phyloP scores from a whole-genome alignment of 768 basidiomycete species.

The Amanita polypyramis region DNA sequence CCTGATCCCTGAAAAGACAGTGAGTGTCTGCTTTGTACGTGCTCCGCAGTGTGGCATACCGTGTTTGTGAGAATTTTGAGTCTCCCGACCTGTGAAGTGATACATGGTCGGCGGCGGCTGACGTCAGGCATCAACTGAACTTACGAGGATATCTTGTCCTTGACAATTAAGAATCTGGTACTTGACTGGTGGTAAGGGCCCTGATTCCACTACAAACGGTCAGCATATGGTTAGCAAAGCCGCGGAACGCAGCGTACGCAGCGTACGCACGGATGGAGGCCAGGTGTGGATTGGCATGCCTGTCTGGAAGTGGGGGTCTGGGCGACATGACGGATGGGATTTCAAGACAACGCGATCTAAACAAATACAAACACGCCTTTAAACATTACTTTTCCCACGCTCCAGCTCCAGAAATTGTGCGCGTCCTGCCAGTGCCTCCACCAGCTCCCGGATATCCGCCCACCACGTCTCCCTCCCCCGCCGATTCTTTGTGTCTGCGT shows the following conservation, averaged over 20 bases:
- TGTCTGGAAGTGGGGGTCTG: conserved; percentile 42
- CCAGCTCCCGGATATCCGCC: conserved; percentile 54
- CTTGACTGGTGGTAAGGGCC: conserved; percentile 63
- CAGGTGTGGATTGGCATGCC: conserved; percentile 40
- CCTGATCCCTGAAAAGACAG: conserved; percentile 43
- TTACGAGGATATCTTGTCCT: conserved; percentile 65
- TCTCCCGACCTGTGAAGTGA: conserved; percentile 55
- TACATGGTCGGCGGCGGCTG: conserved; percentile 1
- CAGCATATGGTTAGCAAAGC: conserved; percentile 8
- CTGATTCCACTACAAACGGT: conserved; percentile 21
- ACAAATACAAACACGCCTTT: conserved; percentile 20
- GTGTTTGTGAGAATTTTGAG: conserved; percentile 78
- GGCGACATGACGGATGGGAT: conserved; percentile 19
- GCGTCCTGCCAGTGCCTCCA: conserved; percentile 63
- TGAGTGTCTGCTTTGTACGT: conserved; percentile 5
- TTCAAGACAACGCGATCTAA: conserved; percentile 13
- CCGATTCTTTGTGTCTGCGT: conserved; percentile 88
- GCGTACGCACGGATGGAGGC: conserved; percentile 28
- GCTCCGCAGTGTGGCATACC: conserved; percentile 31
- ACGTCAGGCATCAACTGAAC: neutral
- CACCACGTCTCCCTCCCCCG: conserved; percentile 78
- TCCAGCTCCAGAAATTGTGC: conserved; percentile 37
- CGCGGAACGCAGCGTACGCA: neutral
- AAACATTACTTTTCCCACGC: conserved; percentile 21
- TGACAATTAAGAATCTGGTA: conserved; percentile 88